Conservation (phyloP, 1,284 basidiomycete genomes). For the Singerocomus rubriflavus region DNA sequence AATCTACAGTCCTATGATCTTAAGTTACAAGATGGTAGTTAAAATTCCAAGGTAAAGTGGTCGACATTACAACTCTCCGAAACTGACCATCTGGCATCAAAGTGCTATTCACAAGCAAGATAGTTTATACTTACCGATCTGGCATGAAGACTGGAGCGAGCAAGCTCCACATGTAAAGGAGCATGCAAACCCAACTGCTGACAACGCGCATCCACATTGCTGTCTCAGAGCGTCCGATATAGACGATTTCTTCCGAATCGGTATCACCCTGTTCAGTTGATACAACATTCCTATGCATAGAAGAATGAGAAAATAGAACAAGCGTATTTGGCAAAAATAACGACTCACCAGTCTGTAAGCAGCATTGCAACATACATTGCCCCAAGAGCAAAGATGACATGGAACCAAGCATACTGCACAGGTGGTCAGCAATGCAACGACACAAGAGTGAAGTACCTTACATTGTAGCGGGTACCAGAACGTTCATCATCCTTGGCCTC, state of each 20-base stretch:
- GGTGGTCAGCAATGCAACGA: conserved; percentile 4
- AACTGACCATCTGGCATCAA: conserved; percentile 22
- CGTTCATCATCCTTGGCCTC: conserved; percentile 91
- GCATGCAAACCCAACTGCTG: conserved; percentile 91
- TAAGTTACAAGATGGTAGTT: conserved; percentile 7
- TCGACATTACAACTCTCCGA: conserved; percentile 32
- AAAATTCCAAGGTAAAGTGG: conserved; percentile 1
- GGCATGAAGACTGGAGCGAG: conserved; percentile 88
- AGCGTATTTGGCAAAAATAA: conserved; percentile 2
- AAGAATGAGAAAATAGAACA: conserved; percentile 5
- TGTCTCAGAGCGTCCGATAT: conserved; percentile 92
- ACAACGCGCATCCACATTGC: conserved; percentile 99
- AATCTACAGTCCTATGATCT: not conserved
- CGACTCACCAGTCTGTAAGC: conserved; percentile 92
- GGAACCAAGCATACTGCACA: conserved; percentile 93
- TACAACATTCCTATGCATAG: conserved; percentile 65
- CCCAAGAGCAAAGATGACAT: conserved; percentile 94
- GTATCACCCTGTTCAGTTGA: conserved; percentile 46
- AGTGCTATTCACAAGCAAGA: not conserved
- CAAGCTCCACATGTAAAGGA: conserved; percentile 88
- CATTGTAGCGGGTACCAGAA: conserved; percentile 96
- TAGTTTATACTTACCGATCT: conserved; percentile 55
- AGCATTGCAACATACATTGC: conserved; percentile 99
- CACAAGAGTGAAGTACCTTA: conserved; percentile 36
- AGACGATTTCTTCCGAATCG: conserved; percentile 73